phyloP scores from a whole-genome alignment of 768 basidiomycete species.

The Lactarius vividus region DNA sequence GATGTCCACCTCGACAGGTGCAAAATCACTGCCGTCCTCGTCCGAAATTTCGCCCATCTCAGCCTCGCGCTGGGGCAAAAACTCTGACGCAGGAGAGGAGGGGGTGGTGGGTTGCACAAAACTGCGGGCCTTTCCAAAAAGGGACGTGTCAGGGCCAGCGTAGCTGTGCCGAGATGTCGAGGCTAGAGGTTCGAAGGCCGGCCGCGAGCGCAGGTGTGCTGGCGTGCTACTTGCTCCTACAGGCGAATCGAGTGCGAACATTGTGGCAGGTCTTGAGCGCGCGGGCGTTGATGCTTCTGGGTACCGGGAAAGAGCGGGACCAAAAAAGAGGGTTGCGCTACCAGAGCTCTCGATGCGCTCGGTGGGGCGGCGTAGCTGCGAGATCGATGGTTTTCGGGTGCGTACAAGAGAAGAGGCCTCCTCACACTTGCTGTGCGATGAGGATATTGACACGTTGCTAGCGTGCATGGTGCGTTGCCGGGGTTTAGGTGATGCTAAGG shows the following conservation, averaged over 20 bases:
- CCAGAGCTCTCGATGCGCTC: constrained; percentile 25
- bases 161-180: constrained; percentile 22
- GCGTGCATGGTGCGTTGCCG: constrained; percentile 25
- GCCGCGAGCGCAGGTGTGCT: constrained; percentile 12
- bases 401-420: constrained; percentile 17
- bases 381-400: constrained; percentile 24
- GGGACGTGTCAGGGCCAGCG: constrained; percentile 13
- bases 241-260: constrained; percentile 22
- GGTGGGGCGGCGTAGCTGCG: constrained; percentile 11
- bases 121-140: constrained; percentile 3
- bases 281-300: constrained; percentile 7
- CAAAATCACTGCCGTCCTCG: constrained; percentile 24
- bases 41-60: constrained; percentile 28
- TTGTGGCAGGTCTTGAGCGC: constrained; percentile 17
- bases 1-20: constrained; percentile 26
- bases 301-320: constrained; percentile 22
- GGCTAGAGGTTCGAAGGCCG: constrained; percentile 8
- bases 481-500: constrained; percentile 21
- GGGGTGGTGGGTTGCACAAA: neutral
- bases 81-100: constrained; percentile 19
- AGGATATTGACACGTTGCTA: constrained; percentile 20
- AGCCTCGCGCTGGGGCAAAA: constrained; percentile 9
- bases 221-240: constrained; percentile 19
- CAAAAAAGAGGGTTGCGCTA: constrained; percentile 27
- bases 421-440: constrained; percentile 22